Conservation (phyloP, 208 protist species). For the Zelonia costaricensis region DNA sequence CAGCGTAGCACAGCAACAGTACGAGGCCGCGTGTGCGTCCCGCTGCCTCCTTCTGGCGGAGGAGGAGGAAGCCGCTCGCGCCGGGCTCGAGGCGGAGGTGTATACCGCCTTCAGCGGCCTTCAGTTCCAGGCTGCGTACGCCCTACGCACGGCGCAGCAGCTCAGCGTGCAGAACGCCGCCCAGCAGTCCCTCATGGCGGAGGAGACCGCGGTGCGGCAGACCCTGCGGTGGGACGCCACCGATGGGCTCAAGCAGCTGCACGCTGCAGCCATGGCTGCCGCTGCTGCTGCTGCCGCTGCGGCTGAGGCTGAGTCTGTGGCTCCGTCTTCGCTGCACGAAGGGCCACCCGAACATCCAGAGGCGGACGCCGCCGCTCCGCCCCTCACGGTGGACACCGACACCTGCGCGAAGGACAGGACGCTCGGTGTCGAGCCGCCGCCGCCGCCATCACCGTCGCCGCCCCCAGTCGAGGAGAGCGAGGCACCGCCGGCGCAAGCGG, state of each 20-base stretch:
- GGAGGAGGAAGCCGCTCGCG: slow-evolving; percentile 43
- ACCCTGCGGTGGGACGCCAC: slow-evolving; percentile 1
- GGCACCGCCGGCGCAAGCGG: neutral
- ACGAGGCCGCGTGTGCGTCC: slow-evolving; percentile 5
- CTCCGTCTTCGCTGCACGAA: too few relatives aligned
- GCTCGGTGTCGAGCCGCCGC: slow-evolving; percentile 27
- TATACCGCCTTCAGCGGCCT: slow-evolving; percentile 44
- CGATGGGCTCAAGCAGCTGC: neutral
- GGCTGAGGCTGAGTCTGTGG: neutral
- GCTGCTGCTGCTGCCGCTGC: neutral
- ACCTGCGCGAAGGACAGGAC: too few relatives aligned
- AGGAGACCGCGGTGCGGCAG: slow-evolving; percentile 30
- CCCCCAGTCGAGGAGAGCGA: neutral
- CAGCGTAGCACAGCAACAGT: slow-evolving; percentile 13
- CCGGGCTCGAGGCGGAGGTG: slow-evolving; percentile 52
- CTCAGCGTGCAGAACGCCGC: slow-evolving; percentile 9
- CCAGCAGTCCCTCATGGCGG: slow-evolving; percentile 20
- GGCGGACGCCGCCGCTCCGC: too few relatives aligned
- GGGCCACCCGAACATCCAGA: too few relatives aligned
- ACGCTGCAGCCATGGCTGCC: neutral
- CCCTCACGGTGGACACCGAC: too few relatives aligned
- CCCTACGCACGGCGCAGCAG: slow-evolving; percentile 12
- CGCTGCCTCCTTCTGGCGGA: slow-evolving; percentile 36
- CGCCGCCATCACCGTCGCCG: neutral
- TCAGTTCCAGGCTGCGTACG: slow-evolving; percentile 32